A percentile compares a stretch with the other conserved stretches of the same genome.
phyloP scores from a whole-genome alignment of 2,329 filamentous ascomycete genomes.

The Atkinsonella hypoxylon region DNA sequence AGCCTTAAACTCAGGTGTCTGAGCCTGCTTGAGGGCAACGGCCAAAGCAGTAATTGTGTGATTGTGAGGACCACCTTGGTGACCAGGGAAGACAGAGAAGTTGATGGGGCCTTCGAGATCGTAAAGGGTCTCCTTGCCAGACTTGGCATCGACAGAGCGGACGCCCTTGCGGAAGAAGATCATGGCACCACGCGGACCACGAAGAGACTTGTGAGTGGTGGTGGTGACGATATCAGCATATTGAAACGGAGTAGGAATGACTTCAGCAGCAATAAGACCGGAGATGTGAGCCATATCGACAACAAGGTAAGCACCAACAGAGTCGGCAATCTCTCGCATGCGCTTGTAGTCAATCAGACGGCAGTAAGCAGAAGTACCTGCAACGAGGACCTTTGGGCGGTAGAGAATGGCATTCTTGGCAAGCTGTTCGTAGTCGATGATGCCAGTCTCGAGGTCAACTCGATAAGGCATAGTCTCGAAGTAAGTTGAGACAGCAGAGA shows the following conservation, averaged over 20 bases:
- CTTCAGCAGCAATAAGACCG: conserved; percentile 81
- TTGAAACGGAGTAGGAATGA: conserved; percentile 86
- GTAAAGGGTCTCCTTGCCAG: conserved; percentile 79
- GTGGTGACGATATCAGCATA: conserved; percentile 95
- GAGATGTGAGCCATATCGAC: conserved; percentile 99
- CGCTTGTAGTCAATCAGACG: conserved; percentile 91
- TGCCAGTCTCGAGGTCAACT: conserved; percentile 75
- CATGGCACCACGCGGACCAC: conserved; percentile 96
- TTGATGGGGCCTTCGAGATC: conserved; percentile 96
- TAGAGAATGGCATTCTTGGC: conserved; percentile 85
- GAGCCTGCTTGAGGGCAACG: conserved; percentile 89
- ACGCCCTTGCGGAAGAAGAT: conserved; percentile 99
- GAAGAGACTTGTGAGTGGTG: conserved; percentile 97
- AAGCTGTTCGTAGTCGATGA: conserved; percentile 93
- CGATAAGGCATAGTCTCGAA: conserved; percentile 98
- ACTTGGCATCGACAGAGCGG: conserved; percentile 79
- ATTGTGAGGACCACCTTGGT: conserved; percentile 98
- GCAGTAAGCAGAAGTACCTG: conserved; percentile 96
- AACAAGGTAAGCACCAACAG: conserved; percentile 85
- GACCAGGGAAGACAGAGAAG: conserved; percentile 96
- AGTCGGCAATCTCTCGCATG: conserved; percentile 93
- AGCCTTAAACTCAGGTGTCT: conserved; percentile 77
- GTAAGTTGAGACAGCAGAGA: conserved; percentile 96
- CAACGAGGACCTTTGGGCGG: conserved; percentile 91
- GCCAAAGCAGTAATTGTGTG: conserved; percentile 97